phyloP scores from a whole-genome alignment of 23 red algal species.

The Chondrus crispus region DNA sequence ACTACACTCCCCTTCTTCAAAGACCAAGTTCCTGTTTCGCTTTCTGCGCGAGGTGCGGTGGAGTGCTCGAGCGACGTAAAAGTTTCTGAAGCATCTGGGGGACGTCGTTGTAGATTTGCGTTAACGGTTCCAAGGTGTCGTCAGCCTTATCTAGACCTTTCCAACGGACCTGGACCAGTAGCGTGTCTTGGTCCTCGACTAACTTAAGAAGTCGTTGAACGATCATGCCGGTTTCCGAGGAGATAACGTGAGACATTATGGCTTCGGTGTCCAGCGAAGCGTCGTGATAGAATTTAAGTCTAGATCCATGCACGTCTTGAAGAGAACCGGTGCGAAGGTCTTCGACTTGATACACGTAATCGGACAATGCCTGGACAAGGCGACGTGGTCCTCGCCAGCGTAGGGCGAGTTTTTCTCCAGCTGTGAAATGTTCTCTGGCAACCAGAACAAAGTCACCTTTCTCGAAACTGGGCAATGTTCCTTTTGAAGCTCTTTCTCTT shows the following conservation, averaged over 20 bases:
- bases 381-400: not conserved
- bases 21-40: too few relatives aligned
- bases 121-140: not conserved
- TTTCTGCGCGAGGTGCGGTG: too few relatives aligned
- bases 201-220: not conserved
- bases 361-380: not conserved
- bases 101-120: not conserved
- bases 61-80: not conserved
- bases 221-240: not conserved
- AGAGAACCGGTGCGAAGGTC: not conserved
- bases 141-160: not conserved
- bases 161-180: not conserved
- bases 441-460: not conserved
- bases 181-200: not conserved
- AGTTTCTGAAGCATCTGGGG: not conserved
- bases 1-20: too few relatives aligned
- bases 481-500: too few relatives aligned
- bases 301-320: not conserved
- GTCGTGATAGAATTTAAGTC: constrained; percentile 5
- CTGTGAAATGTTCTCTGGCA: not conserved
- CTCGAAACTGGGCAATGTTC: not conserved
- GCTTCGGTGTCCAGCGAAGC: not conserved
- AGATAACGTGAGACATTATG: not conserved
- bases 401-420: not conserved
- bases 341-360: constrained; percentile 3